These are phyloP conservation scores for Narthecium ossifragum DNA, from an alignment of 106 monocot species.

Conservation along the genomic window DNA sequence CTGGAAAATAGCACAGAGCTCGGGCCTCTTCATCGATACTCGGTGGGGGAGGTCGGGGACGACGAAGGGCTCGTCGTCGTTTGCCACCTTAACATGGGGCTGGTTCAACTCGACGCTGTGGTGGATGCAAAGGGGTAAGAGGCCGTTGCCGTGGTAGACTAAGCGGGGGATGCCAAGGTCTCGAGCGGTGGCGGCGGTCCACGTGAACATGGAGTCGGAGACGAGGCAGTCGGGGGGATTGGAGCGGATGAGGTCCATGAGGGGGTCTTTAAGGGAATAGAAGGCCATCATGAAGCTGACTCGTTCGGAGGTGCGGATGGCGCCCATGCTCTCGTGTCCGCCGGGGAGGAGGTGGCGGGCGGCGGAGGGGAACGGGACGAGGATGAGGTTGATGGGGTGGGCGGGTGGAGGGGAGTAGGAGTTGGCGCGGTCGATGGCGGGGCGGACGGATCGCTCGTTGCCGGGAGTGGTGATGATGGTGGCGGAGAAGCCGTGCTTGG, in stretches of 20 bases:
- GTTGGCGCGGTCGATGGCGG: neutral
- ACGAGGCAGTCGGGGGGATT: conserved; percentile 6
- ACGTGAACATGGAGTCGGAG: conserved; percentile 3
- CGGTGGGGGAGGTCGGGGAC: neutral
- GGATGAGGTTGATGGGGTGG: neutral
- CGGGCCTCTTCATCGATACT: neutral
- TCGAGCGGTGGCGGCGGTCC: conserved; percentile 2
- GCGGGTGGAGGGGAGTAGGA: neutral
- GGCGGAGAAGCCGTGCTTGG: neutral
- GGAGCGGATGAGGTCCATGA: conserved; percentile 1
- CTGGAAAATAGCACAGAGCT: neutral
- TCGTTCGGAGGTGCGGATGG: neutral
- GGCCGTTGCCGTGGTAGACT: conserved; percentile 11
- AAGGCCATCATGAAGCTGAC: neutral
- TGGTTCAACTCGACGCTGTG: neutral
- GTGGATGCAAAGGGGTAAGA: conserved; percentile 4
- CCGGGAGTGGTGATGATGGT: conserved; percentile 1
- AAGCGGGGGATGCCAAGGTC: conserved; percentile 3
- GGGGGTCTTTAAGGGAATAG: neutral
- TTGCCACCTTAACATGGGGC: too few relatives aligned
- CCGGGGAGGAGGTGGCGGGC: neutral
- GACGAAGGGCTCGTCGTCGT: neutral
- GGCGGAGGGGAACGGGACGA: neutral
- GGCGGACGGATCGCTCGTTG: neutral
- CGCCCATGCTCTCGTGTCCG: neutral